A percentile compares a stretch with the other conserved stretches of the same genome.
These are phyloP conservation scores for Cutaneotrichosporon cavernicola DNA, from an alignment of 1,284 basidiomycete species.

Conservation along the genomic window DNA sequence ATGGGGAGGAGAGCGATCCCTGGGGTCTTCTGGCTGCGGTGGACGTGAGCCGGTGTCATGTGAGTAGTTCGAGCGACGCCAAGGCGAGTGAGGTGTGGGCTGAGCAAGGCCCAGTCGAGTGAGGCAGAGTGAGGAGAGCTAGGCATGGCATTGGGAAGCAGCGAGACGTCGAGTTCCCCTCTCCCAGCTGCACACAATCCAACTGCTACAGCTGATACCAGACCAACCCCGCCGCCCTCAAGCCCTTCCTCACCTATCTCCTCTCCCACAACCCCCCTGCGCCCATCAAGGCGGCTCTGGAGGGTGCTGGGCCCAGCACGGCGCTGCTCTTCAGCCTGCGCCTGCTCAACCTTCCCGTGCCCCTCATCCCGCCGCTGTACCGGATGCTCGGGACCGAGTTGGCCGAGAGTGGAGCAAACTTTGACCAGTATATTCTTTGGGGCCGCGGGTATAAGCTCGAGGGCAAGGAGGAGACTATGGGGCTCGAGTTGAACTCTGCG, in stretches of 20 bases:
- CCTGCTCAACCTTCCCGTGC: conserved; percentile 87
- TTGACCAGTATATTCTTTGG: conserved; percentile 50
- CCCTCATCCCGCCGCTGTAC: conserved; percentile 85
- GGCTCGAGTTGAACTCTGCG: conserved; percentile 43
- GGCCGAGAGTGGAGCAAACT: conserved; percentile 58
- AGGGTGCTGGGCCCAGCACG: conserved; percentile 36
- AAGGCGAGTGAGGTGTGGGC: neutral
- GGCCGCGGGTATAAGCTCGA: conserved; percentile 52
- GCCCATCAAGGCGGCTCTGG: conserved; percentile 39
- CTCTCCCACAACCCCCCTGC: conserved; percentile 56
- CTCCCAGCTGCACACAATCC: neutral
- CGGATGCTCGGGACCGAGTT: conserved; percentile 78
- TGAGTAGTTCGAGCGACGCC: conserved; percentile 45
- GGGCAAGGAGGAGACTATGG: conserved; percentile 44
- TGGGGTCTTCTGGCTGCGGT: conserved; percentile 78
- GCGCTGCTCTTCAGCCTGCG: conserved; percentile 81
- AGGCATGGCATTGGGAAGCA: no score
- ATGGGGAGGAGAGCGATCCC: conserved; percentile 83
- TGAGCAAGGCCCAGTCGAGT: no score
- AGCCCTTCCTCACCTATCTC: conserved; percentile 69
- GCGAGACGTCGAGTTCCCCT: no score
- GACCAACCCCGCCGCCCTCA: conserved; percentile 69
- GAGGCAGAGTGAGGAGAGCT: no score
- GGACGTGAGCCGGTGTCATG: conserved; percentile 74
- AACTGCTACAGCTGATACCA: conserved; percentile 40